Conservation (phyloP, 495 filamentous ascomycete species). For the Aspergillus nanangensis region DNA sequence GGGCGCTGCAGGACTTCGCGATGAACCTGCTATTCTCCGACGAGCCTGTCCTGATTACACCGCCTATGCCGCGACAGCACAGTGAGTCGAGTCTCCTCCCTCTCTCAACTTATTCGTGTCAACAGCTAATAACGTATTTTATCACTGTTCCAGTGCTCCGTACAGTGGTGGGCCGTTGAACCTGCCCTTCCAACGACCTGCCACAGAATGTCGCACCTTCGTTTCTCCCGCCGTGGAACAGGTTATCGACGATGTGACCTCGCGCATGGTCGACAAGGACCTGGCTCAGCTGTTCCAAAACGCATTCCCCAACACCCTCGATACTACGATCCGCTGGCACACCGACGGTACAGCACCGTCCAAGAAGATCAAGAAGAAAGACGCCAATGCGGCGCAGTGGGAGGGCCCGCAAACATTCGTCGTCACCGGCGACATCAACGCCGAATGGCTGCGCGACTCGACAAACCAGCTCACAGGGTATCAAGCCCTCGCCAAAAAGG, state of each 20-base stretch:
- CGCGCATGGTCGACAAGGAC: conserved; percentile 78
- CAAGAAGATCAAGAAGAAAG: conserved; percentile 40
- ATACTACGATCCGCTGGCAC: conserved; percentile 86
- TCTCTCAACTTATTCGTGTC: background rate
- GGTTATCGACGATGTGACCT: conserved; percentile 77
- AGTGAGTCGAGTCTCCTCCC: conserved; percentile 29
- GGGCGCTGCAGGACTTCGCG: conserved; percentile 20
- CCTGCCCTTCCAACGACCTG: conserved; percentile 87
- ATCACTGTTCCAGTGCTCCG: conserved; percentile 56
- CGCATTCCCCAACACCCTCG: conserved; percentile 92
- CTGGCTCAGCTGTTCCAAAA: conserved; percentile 94
- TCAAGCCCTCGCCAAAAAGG: conserved; percentile 75
- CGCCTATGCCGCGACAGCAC: conserved; percentile 39
- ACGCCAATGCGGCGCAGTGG: conserved; percentile 53
- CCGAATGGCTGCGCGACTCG: conserved; percentile 96
- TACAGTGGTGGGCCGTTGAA: conserved; percentile 72
- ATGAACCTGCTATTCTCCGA: conserved; percentile 28
- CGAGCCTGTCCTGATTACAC: conserved; percentile 50
- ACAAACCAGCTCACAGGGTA: conserved; percentile 94
- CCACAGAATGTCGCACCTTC: conserved; percentile 80
- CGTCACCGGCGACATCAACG: conserved; percentile 98
- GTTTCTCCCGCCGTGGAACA: conserved; percentile 78
- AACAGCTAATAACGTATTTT: background rate
- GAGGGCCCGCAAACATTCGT: conserved; percentile 87
- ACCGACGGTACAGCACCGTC: conserved; percentile 42